Evolutionary conservation across 306 rosid genomes (phyloP).

Genomic region (Lablab purpureus): DNA sequence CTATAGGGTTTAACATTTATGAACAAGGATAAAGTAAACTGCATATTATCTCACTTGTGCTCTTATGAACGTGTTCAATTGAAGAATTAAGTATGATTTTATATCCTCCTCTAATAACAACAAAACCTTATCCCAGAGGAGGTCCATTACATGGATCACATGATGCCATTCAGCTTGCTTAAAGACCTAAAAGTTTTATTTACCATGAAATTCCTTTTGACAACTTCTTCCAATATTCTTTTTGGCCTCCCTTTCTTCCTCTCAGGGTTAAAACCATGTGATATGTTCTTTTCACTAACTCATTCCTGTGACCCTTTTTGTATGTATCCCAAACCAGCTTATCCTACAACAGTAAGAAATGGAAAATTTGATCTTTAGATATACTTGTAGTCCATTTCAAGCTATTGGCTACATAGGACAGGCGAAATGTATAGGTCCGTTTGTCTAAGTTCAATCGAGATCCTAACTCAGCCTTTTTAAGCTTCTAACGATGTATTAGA

Average conservation of each 20-base stretch:
- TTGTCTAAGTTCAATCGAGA: slow-evolving; percentile 12
- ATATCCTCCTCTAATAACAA: not conserved
- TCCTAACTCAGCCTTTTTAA: not conserved
- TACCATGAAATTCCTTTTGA: not conserved
- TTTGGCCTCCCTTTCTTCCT: not conserved
- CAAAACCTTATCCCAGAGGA: not conserved
- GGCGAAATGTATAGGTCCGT: slow-evolving; percentile 18
- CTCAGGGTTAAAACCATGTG: not conserved
- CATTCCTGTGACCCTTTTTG: not conserved
- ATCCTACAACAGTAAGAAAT: not conserved
- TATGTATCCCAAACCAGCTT: not conserved
- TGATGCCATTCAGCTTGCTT: not conserved
- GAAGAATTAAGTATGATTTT: slow-evolving; percentile 6
- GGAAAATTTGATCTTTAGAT: slow-evolving; percentile 12
- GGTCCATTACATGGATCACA: not conserved
- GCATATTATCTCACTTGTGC: not conserved
- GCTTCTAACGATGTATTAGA: not conserved
- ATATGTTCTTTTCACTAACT: not conserved
- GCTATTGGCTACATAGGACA: not conserved
- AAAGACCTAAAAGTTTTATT: not conserved
- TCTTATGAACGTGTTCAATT: not conserved
- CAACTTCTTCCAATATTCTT: not conserved
- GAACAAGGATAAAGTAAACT: slow-evolving; percentile 15
- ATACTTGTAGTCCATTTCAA: slow-evolving; percentile 14
- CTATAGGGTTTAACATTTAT: too few species aligned